phyloP scores from a whole-genome alignment of 805 yeast species.

The Pichia insulana region DNA sequence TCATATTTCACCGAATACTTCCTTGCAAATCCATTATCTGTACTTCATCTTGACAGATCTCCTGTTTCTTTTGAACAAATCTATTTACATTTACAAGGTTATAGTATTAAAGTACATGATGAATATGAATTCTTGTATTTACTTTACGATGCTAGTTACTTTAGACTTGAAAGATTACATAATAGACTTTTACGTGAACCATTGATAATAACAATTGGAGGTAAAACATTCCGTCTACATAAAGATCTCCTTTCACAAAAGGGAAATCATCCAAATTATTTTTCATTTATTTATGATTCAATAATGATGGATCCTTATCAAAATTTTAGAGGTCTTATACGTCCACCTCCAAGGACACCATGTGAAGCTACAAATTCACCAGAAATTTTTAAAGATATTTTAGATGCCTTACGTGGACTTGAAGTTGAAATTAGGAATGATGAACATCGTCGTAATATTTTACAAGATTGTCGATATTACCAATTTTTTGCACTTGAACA shows the following conservation, averaged over 20 bases:
- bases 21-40: conserved; percentile 28
- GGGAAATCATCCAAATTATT: conserved; percentile 75
- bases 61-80: conserved; percentile 61
- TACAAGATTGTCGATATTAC: conserved; percentile 70
- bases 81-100: conserved; percentile 72
- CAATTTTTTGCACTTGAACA: conserved; percentile 71
- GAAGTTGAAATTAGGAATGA: conserved; percentile 39
- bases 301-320: conserved; percentile 39
- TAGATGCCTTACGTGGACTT: conserved; percentile 51
- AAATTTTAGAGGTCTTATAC: conserved; percentile 33
- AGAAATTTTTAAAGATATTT: conserved; percentile 42
- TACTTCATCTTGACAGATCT: conserved; percentile 59
- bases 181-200: conserved; percentile 43
- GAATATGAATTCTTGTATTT: conserved; percentile 56
- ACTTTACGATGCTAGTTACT: conserved; percentile 65
- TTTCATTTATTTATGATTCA: conserved; percentile 51
- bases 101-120: conserved; percentile 49
- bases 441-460: conserved; percentile 45
- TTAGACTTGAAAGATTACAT: conserved; percentile 50
- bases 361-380: conserved; percentile 45
- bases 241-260: conserved; percentile 41
- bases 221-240: conserved; percentile 49
- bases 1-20: conserved; percentile 79
- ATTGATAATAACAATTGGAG: conserved; percentile 50
- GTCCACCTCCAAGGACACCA: conserved; percentile 77